Base-by-base conservation (phyloP, 805 yeast species). In the Candida jianshihensis region DNA sequence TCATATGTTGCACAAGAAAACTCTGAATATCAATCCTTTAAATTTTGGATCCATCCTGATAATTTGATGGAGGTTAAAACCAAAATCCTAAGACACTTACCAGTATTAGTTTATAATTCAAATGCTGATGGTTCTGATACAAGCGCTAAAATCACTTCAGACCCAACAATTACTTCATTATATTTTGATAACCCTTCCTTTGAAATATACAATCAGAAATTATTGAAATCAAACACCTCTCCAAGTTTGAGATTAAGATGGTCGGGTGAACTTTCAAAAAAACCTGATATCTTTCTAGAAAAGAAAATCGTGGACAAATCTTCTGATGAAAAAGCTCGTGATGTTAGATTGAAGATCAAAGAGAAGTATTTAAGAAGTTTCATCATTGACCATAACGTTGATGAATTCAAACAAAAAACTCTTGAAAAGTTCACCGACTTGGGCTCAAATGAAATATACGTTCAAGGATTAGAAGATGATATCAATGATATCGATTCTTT, bases 1-100 rank as follows among this genome's bases (percentile, higher is more conserved):
- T 36, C 40, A 28, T 28, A 44, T 16, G 35, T 26, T 14, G 41
- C 42, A 8, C 31, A 43, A n/a, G 53, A 53, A 32, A 57, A 57
- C 26, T 43, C 52, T 25, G 62, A 60, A 34, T 56, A 78, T 50
- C 66, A 80, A 67, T 79, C 86, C 13, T 78, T 81, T 61, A 87
- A 85, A 63, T 90, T 90, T 60, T 90, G 98, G 98, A 73, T 92
- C 30, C 97, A 90, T 58, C 89, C 90, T n/a, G 98, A 92, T 49
- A 84, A 87, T 57, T 58, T 92, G 56, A 89, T 90, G 96, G 97
- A 90, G 63, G 96, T 89, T 38, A 90, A 90, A 65, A 87, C 97
- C n/a, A 78, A 88, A 41, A 85, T 90, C 46, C 73, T 90, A 56
- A 81, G 97, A 58, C 95, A 87, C 52, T 73, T 90, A 47, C 98